Evolutionary conservation across 495 filamentous ascomycete genomes (phyloP).

Genomic region (Physcia stellaris): DNA sequence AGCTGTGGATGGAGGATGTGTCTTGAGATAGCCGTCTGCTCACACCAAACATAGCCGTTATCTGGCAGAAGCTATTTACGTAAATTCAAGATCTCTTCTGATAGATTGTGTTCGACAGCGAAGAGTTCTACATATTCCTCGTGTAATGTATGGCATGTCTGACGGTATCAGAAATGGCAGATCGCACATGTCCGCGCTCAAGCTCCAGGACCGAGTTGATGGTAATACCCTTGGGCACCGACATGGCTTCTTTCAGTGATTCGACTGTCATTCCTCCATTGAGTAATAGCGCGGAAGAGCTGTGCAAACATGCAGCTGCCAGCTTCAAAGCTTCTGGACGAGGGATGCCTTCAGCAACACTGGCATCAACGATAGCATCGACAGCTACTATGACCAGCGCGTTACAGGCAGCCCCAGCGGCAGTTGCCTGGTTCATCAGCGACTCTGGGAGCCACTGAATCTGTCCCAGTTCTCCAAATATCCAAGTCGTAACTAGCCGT

Average conservation of each 20-base stretch:
- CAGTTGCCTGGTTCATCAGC: slow-evolving; percentile 2
- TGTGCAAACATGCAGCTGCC: slow-evolving; percentile 2
- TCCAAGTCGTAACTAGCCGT: slow-evolving; percentile 1
- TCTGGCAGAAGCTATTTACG: too few species aligned
- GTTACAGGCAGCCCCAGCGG: slow-evolving; percentile 2
- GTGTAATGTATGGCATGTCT: slow-evolving; percentile 4
- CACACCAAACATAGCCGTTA: too few species aligned
- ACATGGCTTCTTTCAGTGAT: slow-evolving; percentile 4
- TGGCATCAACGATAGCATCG: slow-evolving; percentile 7
- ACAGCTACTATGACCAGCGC: slow-evolving; percentile 4
- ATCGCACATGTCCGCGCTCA: slow-evolving; percentile 2
- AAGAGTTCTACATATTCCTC: slow-evolving; percentile 1
- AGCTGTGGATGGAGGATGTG: too few species aligned
- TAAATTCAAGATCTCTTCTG: too few species aligned
- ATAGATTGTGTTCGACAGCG: too few species aligned
- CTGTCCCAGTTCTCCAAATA: slow-evolving; percentile 3
- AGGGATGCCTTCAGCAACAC: slow-evolving; percentile 6
- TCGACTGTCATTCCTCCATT: not conserved
- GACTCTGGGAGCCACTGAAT: slow-evolving; percentile 3
- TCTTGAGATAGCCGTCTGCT: too few species aligned
- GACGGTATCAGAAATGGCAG: slow-evolving; percentile 3
- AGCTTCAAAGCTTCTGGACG: slow-evolving; percentile 2
- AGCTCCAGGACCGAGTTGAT: slow-evolving; percentile 6
- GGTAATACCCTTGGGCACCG: slow-evolving; percentile 2
- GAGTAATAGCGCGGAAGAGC: not conserved